Percentiles rank a stretch among this genome's conserved stretches.
phyloP scores from a whole-genome alignment of 2,329 filamentous ascomycete genomes.

The Leptographium lundbergii region DNA sequence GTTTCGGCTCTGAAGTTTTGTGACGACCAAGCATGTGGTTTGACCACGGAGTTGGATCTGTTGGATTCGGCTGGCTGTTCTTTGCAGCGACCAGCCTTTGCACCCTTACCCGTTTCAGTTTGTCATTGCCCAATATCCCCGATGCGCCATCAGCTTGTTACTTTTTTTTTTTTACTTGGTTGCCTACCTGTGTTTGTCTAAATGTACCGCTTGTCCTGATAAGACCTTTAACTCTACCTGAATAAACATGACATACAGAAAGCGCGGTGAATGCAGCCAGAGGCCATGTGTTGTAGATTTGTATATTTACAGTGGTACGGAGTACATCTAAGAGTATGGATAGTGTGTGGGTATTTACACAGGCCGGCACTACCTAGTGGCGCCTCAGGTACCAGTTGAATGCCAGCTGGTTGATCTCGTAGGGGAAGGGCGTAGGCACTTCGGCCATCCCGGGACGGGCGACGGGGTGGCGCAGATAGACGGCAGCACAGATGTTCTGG shows the following conservation, averaged over 20 bases:
- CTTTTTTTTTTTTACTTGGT: neutral
- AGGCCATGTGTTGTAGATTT: neutral
- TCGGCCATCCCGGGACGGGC: conserved; percentile 69
- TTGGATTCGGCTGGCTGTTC: neutral
- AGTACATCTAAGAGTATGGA: neutral
- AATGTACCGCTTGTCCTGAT: neutral
- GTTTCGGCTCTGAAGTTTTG: neutral
- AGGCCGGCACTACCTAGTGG: conserved; percentile 14
- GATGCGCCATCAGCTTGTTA: conserved; percentile 1
- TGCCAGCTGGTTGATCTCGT: conserved; percentile 61
- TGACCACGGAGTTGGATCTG: conserved; percentile 1
- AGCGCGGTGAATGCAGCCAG: neutral
- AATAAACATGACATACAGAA: conserved; percentile 2
- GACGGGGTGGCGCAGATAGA: conserved; percentile 90
- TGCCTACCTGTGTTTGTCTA: neutral
- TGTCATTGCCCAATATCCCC: conserved; percentile 1
- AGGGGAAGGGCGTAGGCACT: conserved; percentile 70
- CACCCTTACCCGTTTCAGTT: neutral
- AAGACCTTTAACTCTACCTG: neutral
- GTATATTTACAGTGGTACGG: conserved; percentile 3
- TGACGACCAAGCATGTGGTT: conserved; percentile 1
- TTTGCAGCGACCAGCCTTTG: neutral
- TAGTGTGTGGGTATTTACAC: neutral
- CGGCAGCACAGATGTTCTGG: conserved; percentile 89
- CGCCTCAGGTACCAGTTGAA: conserved; percentile 91